phyloP scores from a whole-genome alignment of 2,329 filamentous ascomycete genomes.

The Drechslerella stenobrocha region DNA sequence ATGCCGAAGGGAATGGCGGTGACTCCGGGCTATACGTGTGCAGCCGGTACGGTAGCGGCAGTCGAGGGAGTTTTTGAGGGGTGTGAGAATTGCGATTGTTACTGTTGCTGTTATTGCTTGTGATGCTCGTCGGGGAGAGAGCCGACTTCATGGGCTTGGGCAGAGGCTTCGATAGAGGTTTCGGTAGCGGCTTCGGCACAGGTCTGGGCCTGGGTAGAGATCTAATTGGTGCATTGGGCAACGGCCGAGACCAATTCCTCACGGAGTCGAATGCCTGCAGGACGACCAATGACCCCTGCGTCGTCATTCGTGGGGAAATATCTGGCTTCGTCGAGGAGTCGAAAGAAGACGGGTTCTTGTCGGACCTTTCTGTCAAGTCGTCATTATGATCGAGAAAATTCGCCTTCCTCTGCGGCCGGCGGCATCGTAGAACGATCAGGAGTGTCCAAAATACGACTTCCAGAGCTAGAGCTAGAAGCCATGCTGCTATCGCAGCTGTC shows the following conservation, averaged over 20 bases:
- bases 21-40: constrained; percentile 23
- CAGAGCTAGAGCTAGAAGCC: constrained; percentile 32
- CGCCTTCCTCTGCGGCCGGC: constrained; percentile 19
- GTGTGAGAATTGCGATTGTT: not conserved
- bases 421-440: constrained; percentile 22
- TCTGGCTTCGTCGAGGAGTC: constrained; percentile 20
- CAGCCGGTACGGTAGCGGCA: constrained; percentile 11
- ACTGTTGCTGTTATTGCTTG: constrained; percentile 15
- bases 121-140: constrained; percentile 5
- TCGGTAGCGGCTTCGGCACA: too few relatives aligned
- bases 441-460: constrained; percentile 46
- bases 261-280: constrained; percentile 15
- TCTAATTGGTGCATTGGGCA: not conserved
- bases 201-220: too few relatives aligned
- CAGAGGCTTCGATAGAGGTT: not conserved
- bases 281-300: constrained; percentile 15
- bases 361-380: constrained; percentile 9
- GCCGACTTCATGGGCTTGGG: not conserved
- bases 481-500: constrained; percentile 33
- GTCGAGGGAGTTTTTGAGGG: not conserved
- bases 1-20: constrained; percentile 31
- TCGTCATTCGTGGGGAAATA: constrained; percentile 1
- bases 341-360: constrained; percentile 12
- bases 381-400: constrained; percentile 13
- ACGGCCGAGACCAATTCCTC: constrained; percentile 41